Conservation (phyloP, 208 protist species). For the Leishmania mexicana region DNA sequence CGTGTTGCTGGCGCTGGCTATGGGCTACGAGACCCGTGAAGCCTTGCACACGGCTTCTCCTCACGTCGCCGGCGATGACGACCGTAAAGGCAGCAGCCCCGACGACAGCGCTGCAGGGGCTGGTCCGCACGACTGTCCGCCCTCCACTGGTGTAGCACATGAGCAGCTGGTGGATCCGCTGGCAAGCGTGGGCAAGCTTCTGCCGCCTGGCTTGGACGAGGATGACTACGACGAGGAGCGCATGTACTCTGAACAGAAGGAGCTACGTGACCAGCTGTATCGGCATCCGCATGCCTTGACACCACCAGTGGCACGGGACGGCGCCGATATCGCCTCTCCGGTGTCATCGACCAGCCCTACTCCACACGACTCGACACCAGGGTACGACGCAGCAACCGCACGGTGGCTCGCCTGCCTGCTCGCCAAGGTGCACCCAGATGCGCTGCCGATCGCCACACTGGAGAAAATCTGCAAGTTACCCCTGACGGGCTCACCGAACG, state of each 20-base stretch:
- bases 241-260: constrained; percentile 22
- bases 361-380: constrained; percentile 7
- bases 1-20: constrained; percentile 33
- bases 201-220: constrained; percentile 53
- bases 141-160: not conserved
- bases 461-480: constrained; percentile 28
- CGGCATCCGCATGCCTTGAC: not conserved
- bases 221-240: constrained; percentile 58
- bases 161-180: constrained; percentile 14
- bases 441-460: constrained; percentile 46
- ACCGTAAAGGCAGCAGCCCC: not conserved
- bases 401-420: constrained; percentile 38
- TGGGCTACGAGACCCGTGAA: constrained; percentile 21
- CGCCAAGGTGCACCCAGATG: constrained; percentile 51
- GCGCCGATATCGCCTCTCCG: not conserved
- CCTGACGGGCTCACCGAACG: not conserved
- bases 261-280: constrained; percentile 1
- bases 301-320: not conserved
- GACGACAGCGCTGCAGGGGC: not conserved
- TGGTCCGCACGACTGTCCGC: not conserved
- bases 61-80: not conserved
- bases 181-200: constrained; percentile 25
- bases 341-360: not conserved
- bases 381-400: constrained; percentile 24
- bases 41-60: not conserved